Evolutionary conservation across 306 rosid species (phyloP), one percentile per base, ranked within the genome.

Genomic region (Boehmeria nivea): DNA sequence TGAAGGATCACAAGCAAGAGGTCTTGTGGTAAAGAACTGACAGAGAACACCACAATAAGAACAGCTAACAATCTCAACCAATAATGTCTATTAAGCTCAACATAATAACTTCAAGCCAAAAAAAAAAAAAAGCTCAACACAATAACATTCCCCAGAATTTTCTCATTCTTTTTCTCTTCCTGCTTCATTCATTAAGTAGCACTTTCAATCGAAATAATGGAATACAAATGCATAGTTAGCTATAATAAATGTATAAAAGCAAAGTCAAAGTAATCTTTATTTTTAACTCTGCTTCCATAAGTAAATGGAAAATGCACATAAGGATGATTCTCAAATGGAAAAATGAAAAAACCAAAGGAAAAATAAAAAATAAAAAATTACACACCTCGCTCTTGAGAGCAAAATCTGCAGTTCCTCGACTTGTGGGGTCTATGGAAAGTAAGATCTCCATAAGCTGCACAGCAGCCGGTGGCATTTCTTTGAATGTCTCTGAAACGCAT

Each of bases 1-100:
- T 67, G 95, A 84, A 54, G 95, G 88, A 67, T 87, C 85, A 43
- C 98, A 90, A 36, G 98, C 79, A 62, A 70, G 73, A 49, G 98
- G 95, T 57, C 77, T 72, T 58, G 66, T 59, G n/a, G 83, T 67
- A 63, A 91, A 91, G 78, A 78, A 91, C 98, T 91, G 81, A 18
- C 51, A 66, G 43, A 54, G 20, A 80, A 28, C 9, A 19, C 37
- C 33, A 59, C 19, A 43, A 55, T 65, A 37, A 72, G 58, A 24
- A 57, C 59, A 61, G 54, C 54, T 28, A 70, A 40, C 19, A 40
- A 59, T 28, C 39, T 17, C 14, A 11, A 40, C 25, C 43, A 12
- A 13, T 0, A 31, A 31, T 34, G 8, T 20, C 16, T 19, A 9
- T 54, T 54, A 54, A 34, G 12, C n/a, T 9, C 49, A 57, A 39